Conservation (phyloP, 305 asterid genomes). For the Plantago coronopus region DNA sequence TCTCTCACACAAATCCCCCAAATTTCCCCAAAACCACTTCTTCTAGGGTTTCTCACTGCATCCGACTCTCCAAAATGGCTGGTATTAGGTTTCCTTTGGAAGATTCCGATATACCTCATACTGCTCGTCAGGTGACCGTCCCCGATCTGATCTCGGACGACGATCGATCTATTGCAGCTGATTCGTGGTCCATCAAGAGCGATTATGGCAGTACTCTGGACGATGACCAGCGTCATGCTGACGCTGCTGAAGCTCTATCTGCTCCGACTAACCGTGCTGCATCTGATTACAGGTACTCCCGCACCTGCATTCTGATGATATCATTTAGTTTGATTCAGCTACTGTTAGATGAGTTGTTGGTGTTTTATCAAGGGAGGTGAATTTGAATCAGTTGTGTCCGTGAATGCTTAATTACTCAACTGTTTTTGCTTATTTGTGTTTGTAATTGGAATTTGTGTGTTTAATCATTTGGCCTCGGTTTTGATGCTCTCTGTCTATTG, state of each 20-base stretch:
- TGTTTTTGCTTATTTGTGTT: no score
- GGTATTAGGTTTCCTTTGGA: constrained; percentile 76
- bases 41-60: constrained; percentile 39
- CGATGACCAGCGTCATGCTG: constrained; percentile 97
- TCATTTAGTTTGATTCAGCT: no score
- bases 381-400: no score
- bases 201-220: constrained; percentile 98
- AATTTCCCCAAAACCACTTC: constrained; percentile 8
- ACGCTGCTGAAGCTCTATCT: constrained; percentile 91
- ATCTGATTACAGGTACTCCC: constrained; percentile 77
- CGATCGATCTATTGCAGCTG: constrained; percentile 93
- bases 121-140: constrained; percentile 51
- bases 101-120: constrained; percentile 60
- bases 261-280: constrained; percentile 64
- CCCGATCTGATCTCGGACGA: constrained; percentile 90
- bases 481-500: no score
- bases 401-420: no score
- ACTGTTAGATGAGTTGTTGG: no score
- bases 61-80: constrained; percentile 42
- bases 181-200: constrained; percentile 97
- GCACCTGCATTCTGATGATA: background rate
- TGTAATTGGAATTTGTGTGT: no score
- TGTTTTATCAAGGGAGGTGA: no score
- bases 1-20: constrained; percentile 23
- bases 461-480: no score